Evolutionary conservation across 176 grass and related monocot genomes (phyloP), one percentile per base, ranked within the genome.

Genomic region (Ampelocalamus luodianensis): DNA sequence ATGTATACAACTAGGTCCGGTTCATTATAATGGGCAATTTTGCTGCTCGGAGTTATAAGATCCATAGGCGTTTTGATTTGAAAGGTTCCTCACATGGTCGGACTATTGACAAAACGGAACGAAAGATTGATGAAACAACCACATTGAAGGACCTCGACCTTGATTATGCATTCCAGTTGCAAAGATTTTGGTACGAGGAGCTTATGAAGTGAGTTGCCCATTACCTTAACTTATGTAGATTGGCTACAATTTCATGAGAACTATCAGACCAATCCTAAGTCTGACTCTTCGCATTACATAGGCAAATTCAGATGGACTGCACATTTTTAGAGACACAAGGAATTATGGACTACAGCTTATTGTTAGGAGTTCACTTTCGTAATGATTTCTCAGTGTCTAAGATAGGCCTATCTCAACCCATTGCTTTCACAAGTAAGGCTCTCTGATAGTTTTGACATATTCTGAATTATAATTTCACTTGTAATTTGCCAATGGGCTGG

Each of bases 281-380:
- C n/a, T 71, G 20, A n/a, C 58, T 72, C 32, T 81, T 81, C 16
- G 23, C 68, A 24, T 79, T 11, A 22, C 65, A 66, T 59, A 94
- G 92, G 79, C 92, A 94, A 94, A 88, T 94, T 78, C 85, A 85
- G 87, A 71, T 79, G 78, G 92, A 94, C 44, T 92, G 92, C 36
- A 77, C 83, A 61, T 94, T 94, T 78, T 83, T 94, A 46, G 87
- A 94, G 83, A 71, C 87, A 67, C 90, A 94, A 55, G 74, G 93
- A 64, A 94, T 94, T 77, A 92, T 94, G 93, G 93, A 94, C 60
- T 94, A 94, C 60, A 92, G 93, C 83, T 63, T 94, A 39, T 45
- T 94, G 79, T 76, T 94, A 71, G 93, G 90, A 72, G 73, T 94
- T 77, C 93, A 94, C 72, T 94, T 94, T 75, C 74, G 78, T 39